Evolutionary conservation across 2,329 filamentous ascomycete genomes (phyloP), one percentile per base, ranked within the genome.

Genomic region (Berkeleyomyces rouxiae): DNA sequence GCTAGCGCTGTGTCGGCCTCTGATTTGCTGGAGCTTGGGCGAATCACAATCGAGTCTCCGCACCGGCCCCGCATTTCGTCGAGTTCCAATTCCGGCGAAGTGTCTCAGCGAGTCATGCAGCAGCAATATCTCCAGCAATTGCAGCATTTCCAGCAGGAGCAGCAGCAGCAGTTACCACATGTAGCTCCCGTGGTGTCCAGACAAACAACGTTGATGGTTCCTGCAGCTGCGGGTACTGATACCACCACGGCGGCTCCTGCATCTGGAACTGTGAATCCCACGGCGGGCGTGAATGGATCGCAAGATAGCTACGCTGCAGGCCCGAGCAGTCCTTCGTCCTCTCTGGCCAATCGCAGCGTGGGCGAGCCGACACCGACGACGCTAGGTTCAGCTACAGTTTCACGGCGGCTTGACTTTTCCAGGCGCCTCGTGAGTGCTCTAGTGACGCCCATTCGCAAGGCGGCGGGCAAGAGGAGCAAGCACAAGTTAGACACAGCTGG

Each of bases 31-130:
- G 58, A 51, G 7, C 40, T 64, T n/a, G 42, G 55, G 51, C 39
- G 58, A 11, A 64, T 64, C n/a, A 57, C 62, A 5, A 33, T 64
- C 31, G 51, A 61, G 47, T 60, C 62, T 10, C 62, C 62, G 13
- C 62, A 53, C 13, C 39, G 51, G 13, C 58, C 62, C 3, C 62
- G 62, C 13, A 64, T 64, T 31, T 42, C 51, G 9, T 31, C 46
- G 16, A 49, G 11, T 40, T 58, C 49, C 36, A 51, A 40, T 13
- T 61, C 58, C 11, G 43, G 47, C 16, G 47, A 64, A 16, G n/a
- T 60, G 33, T 63, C 61, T 43, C 33, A 39, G 39, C 42, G 33
- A 36, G 49, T 33, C 33, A 53, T 36, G 49, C 49, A 36, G 23
- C 31, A 39, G 9, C n/a, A 53, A 2, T 10, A n/a, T 36, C 44